Evolutionary conservation across 1,284 basidiomycete genomes (phyloP), one percentile per base, ranked within the genome.

Genomic region (Xanthoconium separans): DNA sequence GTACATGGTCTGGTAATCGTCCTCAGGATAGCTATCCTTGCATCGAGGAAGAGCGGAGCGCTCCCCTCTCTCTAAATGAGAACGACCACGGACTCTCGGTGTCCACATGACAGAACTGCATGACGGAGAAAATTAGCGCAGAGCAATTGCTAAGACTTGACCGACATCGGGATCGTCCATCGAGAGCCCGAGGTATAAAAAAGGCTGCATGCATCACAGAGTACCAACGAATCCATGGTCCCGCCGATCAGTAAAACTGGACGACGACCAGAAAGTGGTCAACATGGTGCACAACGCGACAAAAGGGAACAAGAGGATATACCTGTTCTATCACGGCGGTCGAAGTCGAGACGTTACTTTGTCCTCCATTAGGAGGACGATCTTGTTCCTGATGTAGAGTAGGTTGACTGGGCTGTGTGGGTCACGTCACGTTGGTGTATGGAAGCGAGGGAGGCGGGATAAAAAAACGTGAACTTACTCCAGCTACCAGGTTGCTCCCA

Each of bases 331-430:
- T 31, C 24, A 51, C 68, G 0, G 53, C 18, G 11, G 50, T 45
- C 6, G 62, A 61, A 18, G 67, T 46, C 22, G 56, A 16, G 15
- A 34, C 49, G 34, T 24, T 47, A 6, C 56, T 49, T 42, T 65
- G 66, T 15, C 60, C 62, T 20, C 49, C 58, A 1, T 55, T 54
- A 12, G 57, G 42, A 39, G 53, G 50, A 16, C 62, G 66, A 15
- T 69, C 66, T 41, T 59, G 61, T 16, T 70, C 68, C 18, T 66
- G 66, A 31, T 59, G 65, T 31, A 56, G 29, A 16, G 51, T 11
- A 5, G 58, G 44, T 54, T 66, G 68, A 44, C 66, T 68, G 2
- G 65, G 61, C 65, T 66, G 39, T 7, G 18, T 31, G 11, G 12
- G 27, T 27, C 22, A 24, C 34, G 29, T 43, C 12, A n/a, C n/a